Evolutionary conservation across 2,329 filamentous ascomycete species (phyloP).

Genomic region (Stachybotrys chlorohalonatus): DNA sequence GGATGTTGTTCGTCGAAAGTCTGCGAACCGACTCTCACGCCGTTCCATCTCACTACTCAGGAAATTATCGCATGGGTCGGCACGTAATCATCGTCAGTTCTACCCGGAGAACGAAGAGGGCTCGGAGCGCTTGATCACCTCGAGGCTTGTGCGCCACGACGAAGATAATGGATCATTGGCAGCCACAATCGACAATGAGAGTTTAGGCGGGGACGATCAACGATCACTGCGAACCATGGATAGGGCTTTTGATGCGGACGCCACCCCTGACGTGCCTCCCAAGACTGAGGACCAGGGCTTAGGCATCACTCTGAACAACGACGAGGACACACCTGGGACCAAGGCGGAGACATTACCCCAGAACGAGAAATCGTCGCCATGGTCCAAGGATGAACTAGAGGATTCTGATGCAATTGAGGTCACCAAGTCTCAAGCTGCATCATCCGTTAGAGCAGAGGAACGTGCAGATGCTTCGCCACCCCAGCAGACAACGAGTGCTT

Average conservation of each 20-base stretch:
- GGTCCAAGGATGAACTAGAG: background rate
- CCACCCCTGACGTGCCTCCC: background rate
- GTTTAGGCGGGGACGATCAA: slow-evolving; percentile 29
- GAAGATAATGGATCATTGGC: slow-evolving; percentile 43
- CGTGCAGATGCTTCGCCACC: too few species aligned
- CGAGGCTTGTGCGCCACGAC: slow-evolving; percentile 20
- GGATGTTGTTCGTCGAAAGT: slow-evolving; percentile 19
- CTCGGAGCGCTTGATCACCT: slow-evolving; percentile 36
- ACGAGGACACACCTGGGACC: background rate
- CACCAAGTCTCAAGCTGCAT: too few species aligned
- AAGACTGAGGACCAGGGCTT: background rate
- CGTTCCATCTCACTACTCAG: slow-evolving; percentile 35
- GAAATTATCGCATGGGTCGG: slow-evolving; percentile 29
- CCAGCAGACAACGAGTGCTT: background rate
- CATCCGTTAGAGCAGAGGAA: too few species aligned
- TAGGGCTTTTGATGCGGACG: background rate
- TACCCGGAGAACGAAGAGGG: slow-evolving; percentile 24
- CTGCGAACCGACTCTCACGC: slow-evolving; percentile 40
- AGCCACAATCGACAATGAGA: slow-evolving; percentile 48
- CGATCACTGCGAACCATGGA: slow-evolving; percentile 11
- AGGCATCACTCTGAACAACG: background rate
- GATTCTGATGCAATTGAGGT: background rate
- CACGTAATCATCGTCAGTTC: slow-evolving; percentile 6
- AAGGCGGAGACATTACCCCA: background rate
- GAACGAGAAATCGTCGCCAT: background rate